A percentile compares a stretch with the other conserved stretches of the same genome.
These are phyloP conservation scores for Ogataea naganishii DNA, from an alignment of 805 yeast species.

Conservation along the genomic window DNA sequence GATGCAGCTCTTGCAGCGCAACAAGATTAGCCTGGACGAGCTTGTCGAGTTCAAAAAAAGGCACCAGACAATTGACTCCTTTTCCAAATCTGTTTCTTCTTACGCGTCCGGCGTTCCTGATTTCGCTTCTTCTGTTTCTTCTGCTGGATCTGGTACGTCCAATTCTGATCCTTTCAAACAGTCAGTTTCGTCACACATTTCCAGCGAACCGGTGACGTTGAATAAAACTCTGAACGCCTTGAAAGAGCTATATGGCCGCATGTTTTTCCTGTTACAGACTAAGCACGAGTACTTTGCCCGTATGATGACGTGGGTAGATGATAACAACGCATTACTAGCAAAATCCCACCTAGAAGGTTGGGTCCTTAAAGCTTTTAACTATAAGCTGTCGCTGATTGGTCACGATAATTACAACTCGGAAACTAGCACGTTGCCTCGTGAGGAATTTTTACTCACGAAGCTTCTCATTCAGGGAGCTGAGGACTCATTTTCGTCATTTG, in stretches of 20 bases:
- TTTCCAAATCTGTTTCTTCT: no score
- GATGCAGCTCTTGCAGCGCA: slow-evolving; percentile 67
- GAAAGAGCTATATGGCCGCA: slow-evolving; percentile 62
- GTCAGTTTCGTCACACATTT: no score
- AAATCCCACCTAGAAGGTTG: slow-evolving; percentile 23
- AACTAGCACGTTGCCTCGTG: slow-evolving; percentile 38
- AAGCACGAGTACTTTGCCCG: slow-evolving; percentile 65
- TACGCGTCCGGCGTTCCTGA: no score
- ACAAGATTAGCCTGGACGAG: slow-evolving; percentile 72
- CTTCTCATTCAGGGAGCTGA: slow-evolving; percentile 40
- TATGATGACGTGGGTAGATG: slow-evolving; percentile 30
- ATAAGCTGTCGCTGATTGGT: no score
- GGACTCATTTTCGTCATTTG: slow-evolving; percentile 26
- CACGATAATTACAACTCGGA: slow-evolving; percentile 8
- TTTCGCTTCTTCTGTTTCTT: no score
- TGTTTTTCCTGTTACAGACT: slow-evolving; percentile 78
- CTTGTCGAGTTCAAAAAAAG: slow-evolving; percentile 33
- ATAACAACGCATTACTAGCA: slow-evolving; percentile 9
- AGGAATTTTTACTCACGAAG: slow-evolving; percentile 59
- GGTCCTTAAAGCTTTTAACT: slow-evolving; percentile 25
- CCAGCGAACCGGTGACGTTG: slow-evolving; percentile 8
- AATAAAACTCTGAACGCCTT: slow-evolving; percentile 38
- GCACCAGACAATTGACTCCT: no score
- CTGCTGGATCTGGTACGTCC: neutral
- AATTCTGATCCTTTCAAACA: neutral